Percentiles rank a stretch among this genome's conserved stretches.
Evolutionary conservation across 2,329 filamentous ascomycete species (phyloP).

Genomic region (Trichoderma sp.): DNA sequence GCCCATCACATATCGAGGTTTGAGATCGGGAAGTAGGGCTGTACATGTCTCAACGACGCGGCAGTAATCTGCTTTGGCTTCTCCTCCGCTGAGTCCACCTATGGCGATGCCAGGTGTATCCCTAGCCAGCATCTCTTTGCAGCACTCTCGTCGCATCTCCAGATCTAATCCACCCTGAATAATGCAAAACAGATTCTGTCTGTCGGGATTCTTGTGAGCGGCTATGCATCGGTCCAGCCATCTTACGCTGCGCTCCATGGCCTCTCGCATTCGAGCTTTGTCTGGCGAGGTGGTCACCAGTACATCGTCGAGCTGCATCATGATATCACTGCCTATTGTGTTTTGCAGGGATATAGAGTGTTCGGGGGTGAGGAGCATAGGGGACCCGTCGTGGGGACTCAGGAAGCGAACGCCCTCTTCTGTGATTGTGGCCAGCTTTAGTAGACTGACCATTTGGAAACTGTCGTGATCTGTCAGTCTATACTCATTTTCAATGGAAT

Average conservation of each 20-base stretch:
- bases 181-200: conserved; percentile 96
- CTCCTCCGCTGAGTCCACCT: conserved; percentile 89
- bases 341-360: conserved; percentile 97
- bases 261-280: conserved; percentile 81
- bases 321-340: conserved; percentile 96
- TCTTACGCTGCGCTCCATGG: conserved; percentile 90
- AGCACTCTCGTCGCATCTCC: conserved; percentile 81
- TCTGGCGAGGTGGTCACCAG: conserved; percentile 95
- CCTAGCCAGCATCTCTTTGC: conserved; percentile 80
- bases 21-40: conserved; percentile 77
- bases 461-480: conserved; percentile 48
- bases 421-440: conserved; percentile 90
- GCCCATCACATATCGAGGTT: conserved; percentile 99
- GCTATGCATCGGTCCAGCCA: conserved; percentile 96
- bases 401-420: conserved; percentile 95
- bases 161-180: conserved; percentile 94
- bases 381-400: conserved; percentile 91
- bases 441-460: conserved; percentile 97
- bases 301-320: conserved; percentile 99
- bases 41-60: conserved; percentile 88
- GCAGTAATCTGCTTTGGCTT: conserved; percentile 92
- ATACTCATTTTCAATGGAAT: not conserved
- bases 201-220: conserved; percentile 78
- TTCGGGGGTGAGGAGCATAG: conserved; percentile 96
- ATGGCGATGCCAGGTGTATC: conserved; percentile 97